phyloP scores from a whole-genome alignment of 169 alveolate species.

The Cryptosporidium felis region DNA sequence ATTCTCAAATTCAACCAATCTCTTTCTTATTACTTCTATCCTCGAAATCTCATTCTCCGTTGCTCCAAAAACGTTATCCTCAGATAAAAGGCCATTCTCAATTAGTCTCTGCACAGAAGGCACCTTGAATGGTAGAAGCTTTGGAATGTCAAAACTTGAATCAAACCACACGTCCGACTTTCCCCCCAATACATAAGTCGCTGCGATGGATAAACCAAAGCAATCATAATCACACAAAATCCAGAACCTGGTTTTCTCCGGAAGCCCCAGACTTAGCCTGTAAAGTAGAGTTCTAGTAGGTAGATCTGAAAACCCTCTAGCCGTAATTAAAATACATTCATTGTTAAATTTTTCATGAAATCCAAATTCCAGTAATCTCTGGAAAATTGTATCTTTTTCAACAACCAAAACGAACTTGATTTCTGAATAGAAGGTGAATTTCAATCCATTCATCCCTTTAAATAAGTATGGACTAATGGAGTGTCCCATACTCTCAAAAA shows the following conservation, averaged over 20 bases:
- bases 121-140: slow-evolving; percentile 2
- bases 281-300: slow-evolving; percentile 62
- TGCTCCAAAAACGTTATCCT: not conserved
- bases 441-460: slow-evolving; percentile 21
- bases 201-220: slow-evolving; percentile 47
- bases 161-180: slow-evolving; percentile 49
- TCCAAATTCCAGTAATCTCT: slow-evolving; percentile 32
- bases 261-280: slow-evolving; percentile 20
- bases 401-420: slow-evolving; percentile 47
- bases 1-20: not conserved
- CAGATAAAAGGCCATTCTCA: not conserved
- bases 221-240: slow-evolving; percentile 54
- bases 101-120: slow-evolving; percentile 11
- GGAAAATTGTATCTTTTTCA: slow-evolving; percentile 61
- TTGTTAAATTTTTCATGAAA: slow-evolving; percentile 21
- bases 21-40: not conserved
- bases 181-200: slow-evolving; percentile 48
- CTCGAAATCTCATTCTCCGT: slow-evolving; percentile 15
- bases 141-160: slow-evolving; percentile 24
- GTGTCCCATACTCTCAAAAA: slow-evolving; percentile 63
- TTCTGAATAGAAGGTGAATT: slow-evolving; percentile 6
- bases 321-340: slow-evolving; percentile 52
- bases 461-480: slow-evolving; percentile 60
- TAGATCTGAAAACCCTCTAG: slow-evolving; percentile 50
- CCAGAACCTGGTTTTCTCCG: slow-evolving; percentile 24